These are phyloP conservation scores for Sporothrix mexicana DNA, from an alignment of 2,329 filamentous ascomycete genomes.

Conservation along the genomic window DNA sequence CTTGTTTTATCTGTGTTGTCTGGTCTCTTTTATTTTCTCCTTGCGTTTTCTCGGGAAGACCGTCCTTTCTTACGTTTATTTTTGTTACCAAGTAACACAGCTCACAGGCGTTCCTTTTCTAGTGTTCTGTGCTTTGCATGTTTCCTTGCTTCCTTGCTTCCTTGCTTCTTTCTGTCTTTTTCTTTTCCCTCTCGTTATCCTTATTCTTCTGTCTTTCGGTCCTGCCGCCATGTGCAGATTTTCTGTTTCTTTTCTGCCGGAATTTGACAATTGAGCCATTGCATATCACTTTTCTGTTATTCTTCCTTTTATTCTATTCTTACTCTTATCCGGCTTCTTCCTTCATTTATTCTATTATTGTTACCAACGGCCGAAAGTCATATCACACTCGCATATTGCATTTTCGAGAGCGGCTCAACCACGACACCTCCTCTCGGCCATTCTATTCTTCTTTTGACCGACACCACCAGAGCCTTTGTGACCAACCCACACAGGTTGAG, in stretches of 20 bases:
- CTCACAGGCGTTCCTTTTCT: background rate
- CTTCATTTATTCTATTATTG: background rate
- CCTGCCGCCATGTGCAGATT: background rate
- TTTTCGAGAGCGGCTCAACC: background rate
- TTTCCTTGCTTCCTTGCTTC: background rate
- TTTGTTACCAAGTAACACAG: background rate
- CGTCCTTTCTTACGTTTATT: background rate
- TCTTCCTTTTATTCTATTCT: background rate
- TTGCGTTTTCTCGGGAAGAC: conserved; percentile 8
- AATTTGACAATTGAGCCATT: background rate
- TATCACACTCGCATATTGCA: background rate
- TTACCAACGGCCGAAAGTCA: background rate
- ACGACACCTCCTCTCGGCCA: background rate
- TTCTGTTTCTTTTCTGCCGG: background rate
- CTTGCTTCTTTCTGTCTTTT: background rate
- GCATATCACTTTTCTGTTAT: background rate
- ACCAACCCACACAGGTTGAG: too few species aligned
- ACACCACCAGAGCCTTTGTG: background rate
- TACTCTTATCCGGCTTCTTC: background rate
- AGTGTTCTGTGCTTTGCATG: background rate
- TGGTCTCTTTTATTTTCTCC: background rate
- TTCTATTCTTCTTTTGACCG: background rate
- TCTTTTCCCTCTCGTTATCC: background rate
- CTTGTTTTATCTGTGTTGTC: background rate
- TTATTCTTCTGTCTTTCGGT: background rate